These are phyloP conservation scores for Serendipita sp. DNA, from an alignment of 768 basidiomycete genomes.

Conservation along the genomic window DNA sequence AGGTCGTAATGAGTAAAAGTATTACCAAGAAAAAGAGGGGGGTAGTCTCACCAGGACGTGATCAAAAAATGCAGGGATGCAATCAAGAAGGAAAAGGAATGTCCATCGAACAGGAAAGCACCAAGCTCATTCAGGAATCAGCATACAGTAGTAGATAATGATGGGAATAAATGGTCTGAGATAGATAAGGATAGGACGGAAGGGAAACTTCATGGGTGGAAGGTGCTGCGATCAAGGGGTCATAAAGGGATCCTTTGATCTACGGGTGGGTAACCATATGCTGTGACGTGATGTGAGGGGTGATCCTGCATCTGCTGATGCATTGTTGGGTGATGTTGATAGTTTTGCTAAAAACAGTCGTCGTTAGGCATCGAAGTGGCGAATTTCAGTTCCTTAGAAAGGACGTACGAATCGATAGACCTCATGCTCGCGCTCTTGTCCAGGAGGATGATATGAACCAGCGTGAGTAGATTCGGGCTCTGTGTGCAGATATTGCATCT, in stretches of 20 bases:
- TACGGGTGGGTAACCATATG: neutral
- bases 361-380: neutral
- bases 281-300: neutral
- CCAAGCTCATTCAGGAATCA: slow-evolving; percentile 1
- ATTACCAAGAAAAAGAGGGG: no score
- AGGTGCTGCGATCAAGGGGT: neutral
- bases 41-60: no score
- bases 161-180: neutral
- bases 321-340: neutral
- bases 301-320: neutral
- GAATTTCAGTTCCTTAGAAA: neutral
- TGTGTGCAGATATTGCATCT: neutral
- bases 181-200: neutral
- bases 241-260: neutral
- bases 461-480: no score
- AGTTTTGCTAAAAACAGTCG: neutral
- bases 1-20: no score
- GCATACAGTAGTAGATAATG: neutral
- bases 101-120: neutral
- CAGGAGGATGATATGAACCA: neutral
- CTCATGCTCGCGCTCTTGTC: neutral
- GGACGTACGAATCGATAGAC: neutral
- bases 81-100: no score
- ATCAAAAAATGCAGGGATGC: no score
- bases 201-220: neutral